Evolutionary conservation across 148 eudicot genomes (phyloP).

Genomic region (Polygonum maritimum): DNA sequence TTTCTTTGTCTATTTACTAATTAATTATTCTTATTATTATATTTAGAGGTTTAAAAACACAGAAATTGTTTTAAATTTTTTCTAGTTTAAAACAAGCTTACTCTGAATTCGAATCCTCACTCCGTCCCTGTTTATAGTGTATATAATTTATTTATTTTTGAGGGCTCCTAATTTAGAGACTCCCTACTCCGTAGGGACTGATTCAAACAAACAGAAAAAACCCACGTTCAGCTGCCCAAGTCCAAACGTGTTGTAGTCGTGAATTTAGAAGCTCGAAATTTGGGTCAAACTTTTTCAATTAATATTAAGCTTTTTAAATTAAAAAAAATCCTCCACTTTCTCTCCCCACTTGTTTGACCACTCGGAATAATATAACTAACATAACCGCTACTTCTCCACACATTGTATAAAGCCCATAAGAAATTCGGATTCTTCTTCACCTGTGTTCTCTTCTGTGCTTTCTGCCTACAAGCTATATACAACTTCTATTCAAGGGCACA

Average conservation of each 20-base stretch:
- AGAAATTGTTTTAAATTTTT: too few relatives aligned
- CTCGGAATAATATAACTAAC: constrained; percentile 3
- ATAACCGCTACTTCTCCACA: constrained; percentile 1
- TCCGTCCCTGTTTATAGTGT: too few relatives aligned
- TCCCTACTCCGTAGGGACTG: too few relatives aligned
- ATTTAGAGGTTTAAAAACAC: too few relatives aligned
- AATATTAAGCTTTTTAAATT: neutral
- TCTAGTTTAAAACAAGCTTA: too few relatives aligned
- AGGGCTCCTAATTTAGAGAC: too few relatives aligned
- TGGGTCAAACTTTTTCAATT: neutral
- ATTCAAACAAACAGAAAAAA: neutral
- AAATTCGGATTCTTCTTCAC: neutral
- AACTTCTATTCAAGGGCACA: neutral
- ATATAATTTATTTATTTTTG: too few relatives aligned
- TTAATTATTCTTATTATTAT: too few relatives aligned
- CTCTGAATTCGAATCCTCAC: too few relatives aligned
- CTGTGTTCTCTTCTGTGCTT: neutral
- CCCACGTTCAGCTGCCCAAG: neutral
- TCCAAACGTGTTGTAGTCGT: neutral
- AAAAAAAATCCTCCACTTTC: neutral
- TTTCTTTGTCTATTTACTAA: too few relatives aligned
- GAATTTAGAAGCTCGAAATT: neutral
- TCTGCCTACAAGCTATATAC: neutral
- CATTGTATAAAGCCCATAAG: neutral
- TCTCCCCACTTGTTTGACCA: constrained; percentile 2